A percentile compares a stretch with the other conserved stretches of the same genome.
Evolutionary conservation across 176 grass and related monocot genomes (phyloP).

Genomic region (Oryza longistaminata): DNA sequence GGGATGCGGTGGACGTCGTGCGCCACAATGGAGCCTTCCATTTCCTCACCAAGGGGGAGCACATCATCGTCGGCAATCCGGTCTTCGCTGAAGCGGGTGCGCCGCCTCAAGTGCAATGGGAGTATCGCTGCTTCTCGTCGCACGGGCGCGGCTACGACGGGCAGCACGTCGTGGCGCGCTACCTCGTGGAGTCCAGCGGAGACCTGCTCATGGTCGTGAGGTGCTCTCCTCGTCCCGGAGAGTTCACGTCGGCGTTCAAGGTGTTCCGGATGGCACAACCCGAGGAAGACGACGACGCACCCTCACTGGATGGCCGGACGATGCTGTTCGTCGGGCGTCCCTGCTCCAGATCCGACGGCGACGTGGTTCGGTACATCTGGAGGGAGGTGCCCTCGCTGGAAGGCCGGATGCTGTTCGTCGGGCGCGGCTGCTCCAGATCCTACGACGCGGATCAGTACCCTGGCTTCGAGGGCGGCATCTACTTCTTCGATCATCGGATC

Average conservation of each 20-base stretch:
- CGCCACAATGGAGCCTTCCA: neutral
- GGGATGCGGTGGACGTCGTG: neutral
- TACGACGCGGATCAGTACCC: too few relatives aligned
- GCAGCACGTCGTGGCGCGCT: neutral
- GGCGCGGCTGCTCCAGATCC: too few relatives aligned
- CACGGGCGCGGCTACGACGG: neutral
- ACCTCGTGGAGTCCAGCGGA: neutral
- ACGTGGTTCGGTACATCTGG: too few relatives aligned
- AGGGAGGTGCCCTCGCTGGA: too few relatives aligned
- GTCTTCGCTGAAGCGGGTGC: neutral
- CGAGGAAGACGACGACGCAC: neutral
- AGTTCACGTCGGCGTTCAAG: neutral
- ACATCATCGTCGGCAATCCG: neutral
- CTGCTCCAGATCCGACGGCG: too few relatives aligned
- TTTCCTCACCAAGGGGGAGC: neutral
- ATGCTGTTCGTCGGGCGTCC: too few relatives aligned
- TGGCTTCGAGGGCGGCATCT: too few relatives aligned
- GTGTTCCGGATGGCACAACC: neutral
- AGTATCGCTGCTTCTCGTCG: neutral
- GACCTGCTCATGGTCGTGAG: conserved; percentile 6
- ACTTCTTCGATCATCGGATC: too few relatives aligned
- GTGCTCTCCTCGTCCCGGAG: neutral
- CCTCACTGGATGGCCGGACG: neutral
- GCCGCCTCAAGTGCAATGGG: neutral
- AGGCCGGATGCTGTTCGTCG: too few relatives aligned